These are phyloP conservation scores for Candida sithepensis DNA, from an alignment of 805 yeast species.

Conservation along the genomic window DNA sequence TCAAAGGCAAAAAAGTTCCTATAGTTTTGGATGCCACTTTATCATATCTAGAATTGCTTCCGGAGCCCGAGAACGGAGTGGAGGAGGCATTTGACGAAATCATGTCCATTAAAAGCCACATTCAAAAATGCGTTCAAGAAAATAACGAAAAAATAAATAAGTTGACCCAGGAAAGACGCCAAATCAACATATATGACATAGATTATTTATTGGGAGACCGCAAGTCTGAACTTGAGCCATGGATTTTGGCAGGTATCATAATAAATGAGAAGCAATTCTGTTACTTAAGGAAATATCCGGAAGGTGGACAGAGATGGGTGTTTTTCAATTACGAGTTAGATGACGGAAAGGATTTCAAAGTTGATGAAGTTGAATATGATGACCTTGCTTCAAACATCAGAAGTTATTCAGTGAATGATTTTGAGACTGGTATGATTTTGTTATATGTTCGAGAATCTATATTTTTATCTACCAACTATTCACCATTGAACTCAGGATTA, in stretches of 20 bases:
- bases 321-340: conserved; percentile 28
- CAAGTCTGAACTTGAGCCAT: conserved; percentile 31
- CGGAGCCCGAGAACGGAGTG: conserved; percentile 7
- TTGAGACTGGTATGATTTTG: conserved; percentile 32
- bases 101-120: conserved; percentile 11
- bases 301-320: conserved; percentile 28
- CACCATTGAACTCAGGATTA: conserved; percentile 23
- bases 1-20: conserved; percentile 31
- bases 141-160: conserved; percentile 14
- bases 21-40: conserved; percentile 25
- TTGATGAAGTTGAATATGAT: conserved; percentile 22
- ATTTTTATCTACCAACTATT: conserved; percentile 10
- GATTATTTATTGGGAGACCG: conserved; percentile 21
- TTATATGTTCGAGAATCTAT: conserved; percentile 31
- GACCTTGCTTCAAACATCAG: conserved; percentile 21
- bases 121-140: conserved; percentile 5
- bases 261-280: conserved; percentile 31
- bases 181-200: conserved; percentile 26
- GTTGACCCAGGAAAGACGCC: conserved; percentile 12
- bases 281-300: conserved; percentile 19
- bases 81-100: conserved; percentile 22
- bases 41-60: conserved; percentile 19
- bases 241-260: conserved; percentile 36
- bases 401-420: conserved; percentile 19
- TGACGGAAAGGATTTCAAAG: conserved; percentile 22